Evolutionary conservation across 176 grass and related monocot species (phyloP), one percentile per base, ranked within the genome.

Genomic region (Panicum miliaceum): DNA sequence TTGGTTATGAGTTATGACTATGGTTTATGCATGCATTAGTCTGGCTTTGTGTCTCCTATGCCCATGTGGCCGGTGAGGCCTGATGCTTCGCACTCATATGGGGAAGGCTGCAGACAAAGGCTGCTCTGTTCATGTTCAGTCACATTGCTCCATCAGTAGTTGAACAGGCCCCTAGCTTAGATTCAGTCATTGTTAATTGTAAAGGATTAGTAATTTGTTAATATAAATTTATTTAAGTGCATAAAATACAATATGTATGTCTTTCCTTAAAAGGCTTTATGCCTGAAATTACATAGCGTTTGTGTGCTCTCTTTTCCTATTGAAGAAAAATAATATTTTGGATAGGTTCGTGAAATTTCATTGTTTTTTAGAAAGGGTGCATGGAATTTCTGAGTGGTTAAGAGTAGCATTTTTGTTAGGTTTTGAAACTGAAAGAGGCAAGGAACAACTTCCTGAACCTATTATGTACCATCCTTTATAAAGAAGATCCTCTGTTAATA

Each of bases 41-140:
- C 73, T 86, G 66, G 25, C 35, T 68, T 5, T 59, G 71, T 86
- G 79, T 65, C 76, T 37, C 73, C 68, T 67, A 74, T 41, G 12
- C 79, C 79, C 88, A 83, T 86, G 84, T 86, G 88, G 74, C 15
- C 81, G 47, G 60, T 87, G 70, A 67, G 68, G 69, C 48, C 78
- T 66, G 53, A 68, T 81, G 69, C 70, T 81, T 67, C 43, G 68
- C 77, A 86, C 77, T 56, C 68, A 57, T 81, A 66, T 43, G 85
- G 45, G 50, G 36, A 41, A 34, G 26, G 26, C 25, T 83, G 80
- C 79, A 83, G 84, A 83, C 88, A 90, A 86, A 83, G 74, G 84
- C 88, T 90, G 88, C n/a, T 5, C 50, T 60, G 48, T 67, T 79
- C 84, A 90, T 83, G 84, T 86, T 86, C 88, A 83, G 41, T 73